A percentile compares a stretch with the other conserved stretches of the same genome.
Evolutionary conservation across 148 eudicot genomes (phyloP).

Genomic region (Chenopodium berlandieri): DNA sequence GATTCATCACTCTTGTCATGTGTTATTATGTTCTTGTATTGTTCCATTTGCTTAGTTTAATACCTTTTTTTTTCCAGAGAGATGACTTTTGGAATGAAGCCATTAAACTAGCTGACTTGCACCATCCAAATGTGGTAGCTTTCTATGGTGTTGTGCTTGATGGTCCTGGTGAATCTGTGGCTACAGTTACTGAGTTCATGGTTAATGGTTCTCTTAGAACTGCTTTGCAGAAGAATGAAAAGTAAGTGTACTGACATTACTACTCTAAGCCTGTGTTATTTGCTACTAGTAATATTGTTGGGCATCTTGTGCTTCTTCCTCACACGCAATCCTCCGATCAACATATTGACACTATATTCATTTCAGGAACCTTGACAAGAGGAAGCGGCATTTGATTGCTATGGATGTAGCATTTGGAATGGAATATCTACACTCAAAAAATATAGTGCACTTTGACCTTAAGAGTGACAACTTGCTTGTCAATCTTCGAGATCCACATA

Average conservation of each 20-base stretch:
- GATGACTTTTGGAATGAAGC: constrained; percentile 99
- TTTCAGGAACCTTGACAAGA: constrained; percentile 76
- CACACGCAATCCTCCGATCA: background rate
- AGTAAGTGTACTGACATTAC: constrained; percentile 37
- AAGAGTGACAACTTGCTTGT: constrained; percentile 97
- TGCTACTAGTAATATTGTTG: background rate
- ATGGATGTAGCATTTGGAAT: constrained; percentile 98
- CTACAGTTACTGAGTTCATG: constrained; percentile 98
- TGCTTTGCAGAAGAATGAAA: constrained; percentile 81
- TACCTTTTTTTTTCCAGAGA: constrained; percentile 37
- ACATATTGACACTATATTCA: constrained; percentile 1
- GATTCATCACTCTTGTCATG: background rate
- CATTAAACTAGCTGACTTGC: constrained; percentile 83
- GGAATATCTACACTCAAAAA: constrained; percentile 94
- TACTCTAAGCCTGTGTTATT: background rate
- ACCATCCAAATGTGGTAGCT: constrained; percentile 97
- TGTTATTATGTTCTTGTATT: background rate
- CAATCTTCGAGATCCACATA: constrained; percentile 93
- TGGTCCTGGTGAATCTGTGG: constrained; percentile 92
- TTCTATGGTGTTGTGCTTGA: constrained; percentile 94
- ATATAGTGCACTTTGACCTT: constrained; percentile 93
- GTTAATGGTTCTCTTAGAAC: constrained; percentile 93
- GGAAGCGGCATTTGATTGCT: constrained; percentile 82
- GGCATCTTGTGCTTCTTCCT: background rate
- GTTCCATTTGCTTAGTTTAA: constrained; percentile 10